Evolutionary conservation across 2,329 filamentous ascomycete genomes (phyloP), one percentile per base, ranked within the genome.

Genomic region (Simplicillium aogashimaense): DNA sequence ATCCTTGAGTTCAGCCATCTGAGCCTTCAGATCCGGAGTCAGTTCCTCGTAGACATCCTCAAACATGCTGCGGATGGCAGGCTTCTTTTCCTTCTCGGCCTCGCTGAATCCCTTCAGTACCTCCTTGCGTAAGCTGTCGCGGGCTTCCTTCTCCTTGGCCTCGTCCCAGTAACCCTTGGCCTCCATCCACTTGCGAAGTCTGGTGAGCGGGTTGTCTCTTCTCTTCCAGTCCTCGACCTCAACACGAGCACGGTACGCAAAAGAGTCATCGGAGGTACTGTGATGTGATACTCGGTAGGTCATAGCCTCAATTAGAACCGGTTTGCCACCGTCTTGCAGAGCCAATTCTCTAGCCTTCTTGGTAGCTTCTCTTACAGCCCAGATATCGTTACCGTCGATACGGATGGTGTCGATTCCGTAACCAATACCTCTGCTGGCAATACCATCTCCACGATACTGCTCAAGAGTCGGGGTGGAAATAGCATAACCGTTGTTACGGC

Each of bases 241-340:
- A 1, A 95, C 81, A 18, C 83, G 79, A 2, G 89, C 88, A 8
- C 92, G 83, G 65, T 98, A 98, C 1, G 92, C 92, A 54, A 95
- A 98, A 18, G 85, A 92, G 63, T 98, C 92, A 56, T 98, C 92
- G 1, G 85, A 92, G 1, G 92, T 98, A 61, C 87, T 95, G 66
- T 98, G 92, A 58, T 98, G 88, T 7, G 86, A 90, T 34, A 97
- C 89, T n/a, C 92, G 87, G 64, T 98, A 98, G 17, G 86, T 90
- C 86, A 98, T 94, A 41, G 88, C 88, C 64, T 98, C 92, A 32
- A 98, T 83, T 7, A 98, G 67, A 0, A 98, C 76, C 0, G 87
- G 88, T 46, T 76, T 78, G 4, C 86, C 85, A n/a, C 86, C 86
- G 34, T 86, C 79, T 41, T 83, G 69, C 3, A 97, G 71, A 0